These are phyloP conservation scores for Beauveria asiatica DNA, from an alignment of 2,329 filamentous ascomycete species.

Conservation along the genomic window DNA sequence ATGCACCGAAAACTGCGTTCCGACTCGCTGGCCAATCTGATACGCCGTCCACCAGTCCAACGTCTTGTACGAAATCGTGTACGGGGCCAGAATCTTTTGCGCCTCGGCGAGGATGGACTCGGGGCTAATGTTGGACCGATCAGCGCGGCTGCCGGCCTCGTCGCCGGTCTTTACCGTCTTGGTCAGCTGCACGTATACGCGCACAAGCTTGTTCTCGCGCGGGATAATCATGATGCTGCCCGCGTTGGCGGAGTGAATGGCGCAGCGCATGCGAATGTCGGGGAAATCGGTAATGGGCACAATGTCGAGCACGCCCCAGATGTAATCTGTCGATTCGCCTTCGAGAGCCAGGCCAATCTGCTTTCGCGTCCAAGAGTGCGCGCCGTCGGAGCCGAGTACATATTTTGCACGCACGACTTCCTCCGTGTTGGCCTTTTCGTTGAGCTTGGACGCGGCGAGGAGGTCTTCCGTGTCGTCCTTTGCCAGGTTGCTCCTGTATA, in stretches of 20 bases:
- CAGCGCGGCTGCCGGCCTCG: slow-evolving; percentile 29
- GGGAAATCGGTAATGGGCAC: slow-evolving; percentile 43
- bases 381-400: slow-evolving; percentile 60
- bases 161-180: slow-evolving; percentile 30
- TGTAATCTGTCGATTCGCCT: slow-evolving; percentile 45
- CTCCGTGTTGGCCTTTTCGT: slow-evolving; percentile 15
- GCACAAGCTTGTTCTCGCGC: slow-evolving; percentile 52
- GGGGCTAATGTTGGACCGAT: slow-evolving; percentile 54
- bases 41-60: slow-evolving; percentile 65
- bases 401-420: slow-evolving; percentile 40
- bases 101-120: slow-evolving; percentile 55
- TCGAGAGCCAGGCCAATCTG: slow-evolving; percentile 48
- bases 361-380: slow-evolving; percentile 55
- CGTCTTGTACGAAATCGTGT: slow-evolving; percentile 54
- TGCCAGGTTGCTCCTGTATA: slow-evolving; percentile 52
- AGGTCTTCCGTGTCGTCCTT: slow-evolving; percentile 50
- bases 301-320: slow-evolving; percentile 42
- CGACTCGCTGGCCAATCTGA: slow-evolving; percentile 59
- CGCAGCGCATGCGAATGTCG: slow-evolving; percentile 49
- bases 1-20: slow-evolving; percentile 44
- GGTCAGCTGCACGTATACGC: slow-evolving; percentile 57
- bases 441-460: slow-evolving; percentile 18
- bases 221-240: slow-evolving; percentile 59
- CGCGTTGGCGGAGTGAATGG: slow-evolving; percentile 45
- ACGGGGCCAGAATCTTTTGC: slow-evolving; percentile 57